Conservation (phyloP, 768 basidiomycete genomes). For the Podaxis pistillaris region DNA sequence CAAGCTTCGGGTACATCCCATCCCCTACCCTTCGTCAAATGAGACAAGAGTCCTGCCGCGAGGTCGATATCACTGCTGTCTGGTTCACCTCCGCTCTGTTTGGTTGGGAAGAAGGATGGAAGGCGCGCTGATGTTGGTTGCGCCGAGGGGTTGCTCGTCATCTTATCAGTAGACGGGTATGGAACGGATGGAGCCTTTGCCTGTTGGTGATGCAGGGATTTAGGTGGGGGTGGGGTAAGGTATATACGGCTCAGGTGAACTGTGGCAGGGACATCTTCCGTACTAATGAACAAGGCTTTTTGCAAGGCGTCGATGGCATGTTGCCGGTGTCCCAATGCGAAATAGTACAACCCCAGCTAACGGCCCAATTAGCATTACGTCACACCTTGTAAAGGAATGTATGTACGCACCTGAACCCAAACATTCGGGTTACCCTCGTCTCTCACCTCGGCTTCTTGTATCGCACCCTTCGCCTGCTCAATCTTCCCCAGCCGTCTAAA, state of each 20-base stretch:
- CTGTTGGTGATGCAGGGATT: constrained; percentile 13
- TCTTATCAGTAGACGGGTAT: background rate
- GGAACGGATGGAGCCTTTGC: background rate
- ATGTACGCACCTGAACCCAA: constrained; percentile 82
- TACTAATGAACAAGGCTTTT: constrained; percentile 87
- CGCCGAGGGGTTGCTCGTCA: background rate
- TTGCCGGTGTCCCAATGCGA: constrained; percentile 53
- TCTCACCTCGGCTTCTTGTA: constrained; percentile 91
- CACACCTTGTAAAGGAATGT: background rate
- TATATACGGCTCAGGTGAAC: constrained; percentile 80
- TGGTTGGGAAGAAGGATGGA: background rate
- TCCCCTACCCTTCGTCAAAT: constrained; percentile 73
- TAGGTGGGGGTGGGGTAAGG: constrained; percentile 38
- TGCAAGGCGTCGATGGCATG: constrained; percentile 76
- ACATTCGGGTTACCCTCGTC: constrained; percentile 87
- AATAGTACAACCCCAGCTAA: constrained; percentile 75
- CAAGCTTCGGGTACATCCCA: constrained; percentile 96
- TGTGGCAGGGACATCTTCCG: constrained; percentile 73
- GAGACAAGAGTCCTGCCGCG: constrained; percentile 76
- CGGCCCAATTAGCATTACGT: background rate
- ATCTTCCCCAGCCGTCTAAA: constrained; percentile 88
- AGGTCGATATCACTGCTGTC: constrained; percentile 62
- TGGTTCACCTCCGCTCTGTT: constrained; percentile 14
- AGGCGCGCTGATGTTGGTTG: constrained; percentile 16
- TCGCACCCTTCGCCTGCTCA: constrained; percentile 86